Evolutionary conservation across 768 basidiomycete species (phyloP).

Genomic region (Gyrodon lividus): DNA sequence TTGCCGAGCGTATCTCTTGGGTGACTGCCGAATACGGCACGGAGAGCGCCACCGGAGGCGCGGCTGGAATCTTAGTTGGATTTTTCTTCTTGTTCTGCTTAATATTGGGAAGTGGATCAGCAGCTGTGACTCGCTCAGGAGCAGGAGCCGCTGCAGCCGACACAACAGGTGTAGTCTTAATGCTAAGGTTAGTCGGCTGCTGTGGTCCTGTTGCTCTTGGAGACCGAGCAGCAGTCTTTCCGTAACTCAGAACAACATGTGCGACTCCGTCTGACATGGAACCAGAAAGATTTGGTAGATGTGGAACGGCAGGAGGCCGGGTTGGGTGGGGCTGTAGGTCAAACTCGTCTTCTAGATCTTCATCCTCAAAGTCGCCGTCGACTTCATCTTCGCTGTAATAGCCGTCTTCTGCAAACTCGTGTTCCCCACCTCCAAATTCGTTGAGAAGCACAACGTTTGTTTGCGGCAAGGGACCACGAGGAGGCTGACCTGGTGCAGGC

Average conservation of each 20-base stretch:
- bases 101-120: conserved; percentile 6
- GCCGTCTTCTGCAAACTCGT: conserved; percentile 40
- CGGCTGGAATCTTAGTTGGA: conserved; percentile 20
- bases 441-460: conserved; percentile 39
- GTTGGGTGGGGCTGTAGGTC: conserved; percentile 27
- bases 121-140: conserved; percentile 19
- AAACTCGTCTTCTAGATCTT: conserved; percentile 33
- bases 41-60: conserved; percentile 23
- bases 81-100: conserved; percentile 44
- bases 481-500: conserved; percentile 31
- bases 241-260: conserved; percentile 42
- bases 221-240: conserved; percentile 27
- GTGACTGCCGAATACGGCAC: conserved; percentile 29
- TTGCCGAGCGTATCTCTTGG: conserved; percentile 23
- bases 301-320: conserved; percentile 16
- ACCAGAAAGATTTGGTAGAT: conserved; percentile 13
- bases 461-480: conserved; percentile 31
- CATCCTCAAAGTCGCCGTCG: conserved; percentile 42
- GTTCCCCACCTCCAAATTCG: conserved; percentile 37
- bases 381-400: conserved; percentile 49
- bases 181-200: conserved; percentile 18
- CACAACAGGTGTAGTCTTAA: conserved; percentile 29
- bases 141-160: conserved; percentile 10
- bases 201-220: conserved; percentile 4
- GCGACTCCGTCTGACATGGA: conserved; percentile 30